Percentiles rank a stretch among this genome's conserved stretches.
Conservation (phyloP, 73 alveolate genomes). For the Paramecium tetraurelia region DNA sequence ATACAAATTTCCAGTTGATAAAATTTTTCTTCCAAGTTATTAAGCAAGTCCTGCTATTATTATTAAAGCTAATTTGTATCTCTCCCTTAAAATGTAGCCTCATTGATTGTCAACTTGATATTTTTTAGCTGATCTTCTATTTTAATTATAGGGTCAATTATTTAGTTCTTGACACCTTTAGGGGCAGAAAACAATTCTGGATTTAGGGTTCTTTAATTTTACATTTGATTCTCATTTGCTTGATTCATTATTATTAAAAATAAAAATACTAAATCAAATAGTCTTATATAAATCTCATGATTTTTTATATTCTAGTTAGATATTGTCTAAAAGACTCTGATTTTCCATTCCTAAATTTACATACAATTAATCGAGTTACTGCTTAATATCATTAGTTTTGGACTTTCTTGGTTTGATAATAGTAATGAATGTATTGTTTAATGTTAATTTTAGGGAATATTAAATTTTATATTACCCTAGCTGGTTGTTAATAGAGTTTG, state of each 20-base stretch:
- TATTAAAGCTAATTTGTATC: background rate
- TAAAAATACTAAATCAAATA: background rate
- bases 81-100: background rate
- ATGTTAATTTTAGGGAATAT: too few relatives aligned
- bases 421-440: background rate
- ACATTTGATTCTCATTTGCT: background rate
- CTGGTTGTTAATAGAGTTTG: background rate
- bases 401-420: background rate
- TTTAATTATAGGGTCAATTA: background rate
- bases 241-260: background rate
- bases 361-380: background rate
- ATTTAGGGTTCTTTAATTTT: background rate
- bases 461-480: background rate
- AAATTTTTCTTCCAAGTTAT: background rate
- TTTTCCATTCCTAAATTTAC: background rate
- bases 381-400: background rate
- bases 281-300: background rate
- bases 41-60: background rate
- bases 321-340: background rate
- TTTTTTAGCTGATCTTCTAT: background rate
- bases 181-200: background rate
- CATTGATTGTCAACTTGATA: background rate
- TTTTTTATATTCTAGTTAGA: background rate
- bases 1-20: background rate
- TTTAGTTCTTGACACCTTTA: background rate